phyloP scores from a whole-genome alignment of 805 yeast species.

The Metschnikowia reukaufii region DNA sequence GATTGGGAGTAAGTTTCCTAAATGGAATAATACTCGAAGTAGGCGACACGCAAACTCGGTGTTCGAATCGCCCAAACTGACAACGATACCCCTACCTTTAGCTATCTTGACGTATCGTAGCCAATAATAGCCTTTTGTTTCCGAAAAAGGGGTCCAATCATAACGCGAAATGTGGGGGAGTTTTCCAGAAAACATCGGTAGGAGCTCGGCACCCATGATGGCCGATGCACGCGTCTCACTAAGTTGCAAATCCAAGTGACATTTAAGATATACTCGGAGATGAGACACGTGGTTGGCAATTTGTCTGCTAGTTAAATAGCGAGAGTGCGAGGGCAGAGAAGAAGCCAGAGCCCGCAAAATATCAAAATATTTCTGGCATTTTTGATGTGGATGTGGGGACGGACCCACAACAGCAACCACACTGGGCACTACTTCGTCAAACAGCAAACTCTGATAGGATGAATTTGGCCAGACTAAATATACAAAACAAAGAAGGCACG shows the following conservation, averaged over 20 bases:
- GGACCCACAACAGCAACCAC: constrained; percentile 5
- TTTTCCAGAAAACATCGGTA: constrained; percentile 18
- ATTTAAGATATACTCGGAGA: constrained; percentile 15
- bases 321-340: constrained; percentile 14
- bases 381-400: constrained; percentile 8
- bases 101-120: constrained; percentile 7
- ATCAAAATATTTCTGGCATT: constrained; percentile 15
- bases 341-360: constrained; percentile 8
- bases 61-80: constrained; percentile 16
- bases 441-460: constrained; percentile 17
- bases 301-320: constrained; percentile 11
- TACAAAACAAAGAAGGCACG: constrained; percentile 8
- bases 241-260: constrained; percentile 12
- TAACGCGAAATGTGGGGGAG: constrained; percentile 10
- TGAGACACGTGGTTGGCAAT: constrained; percentile 19
- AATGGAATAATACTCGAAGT: constrained; percentile 11
- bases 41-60: constrained; percentile 15
- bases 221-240: constrained; percentile 10
- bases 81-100: constrained; percentile 19
- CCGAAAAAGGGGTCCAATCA: constrained; percentile 9
- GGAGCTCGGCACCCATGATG: constrained; percentile 13
- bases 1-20: constrained; percentile 16
- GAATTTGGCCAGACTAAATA: constrained; percentile 14
- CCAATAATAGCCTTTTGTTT: constrained; percentile 10
- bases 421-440: constrained; percentile 9